Evolutionary conservation across 2,329 filamentous ascomycete genomes (phyloP).

Genomic region (Rugonectria rugulosa): DNA sequence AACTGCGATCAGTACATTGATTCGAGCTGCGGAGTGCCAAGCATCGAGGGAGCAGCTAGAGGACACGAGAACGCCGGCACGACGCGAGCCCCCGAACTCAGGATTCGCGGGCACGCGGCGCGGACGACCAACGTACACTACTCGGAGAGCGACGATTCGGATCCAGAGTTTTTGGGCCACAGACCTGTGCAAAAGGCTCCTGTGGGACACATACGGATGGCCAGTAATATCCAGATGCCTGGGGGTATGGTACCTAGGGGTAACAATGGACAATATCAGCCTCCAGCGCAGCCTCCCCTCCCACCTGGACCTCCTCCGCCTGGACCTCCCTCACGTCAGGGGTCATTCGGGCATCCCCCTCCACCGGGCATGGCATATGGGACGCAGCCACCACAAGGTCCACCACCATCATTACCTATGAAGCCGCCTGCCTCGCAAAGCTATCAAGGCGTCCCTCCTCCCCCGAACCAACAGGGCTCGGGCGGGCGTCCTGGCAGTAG

Average conservation of each 20-base stretch:
- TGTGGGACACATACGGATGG: conserved; percentile 48
- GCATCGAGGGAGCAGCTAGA: conserved; percentile 46
- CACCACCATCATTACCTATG: conserved; percentile 39
- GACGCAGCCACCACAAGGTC: conserved; percentile 23
- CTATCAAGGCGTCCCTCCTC: conserved; percentile 42
- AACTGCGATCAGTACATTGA: conserved; percentile 61
- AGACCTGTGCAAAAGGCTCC: conserved; percentile 41
- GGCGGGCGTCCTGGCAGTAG: conserved; percentile 25
- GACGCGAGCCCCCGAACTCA: conserved; percentile 40
- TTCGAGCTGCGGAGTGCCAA: conserved; percentile 47
- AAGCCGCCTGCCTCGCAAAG: conserved; percentile 40
- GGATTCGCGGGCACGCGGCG: conserved; percentile 44
- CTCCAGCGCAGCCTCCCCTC: conserved; percentile 45
- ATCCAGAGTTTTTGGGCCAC: conserved; percentile 52
- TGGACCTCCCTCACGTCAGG: conserved; percentile 34
- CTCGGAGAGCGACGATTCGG: conserved; percentile 57
- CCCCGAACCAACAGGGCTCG: conserved; percentile 28
- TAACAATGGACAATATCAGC: conserved; percentile 24
- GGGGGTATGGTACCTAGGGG: conserved; percentile 24
- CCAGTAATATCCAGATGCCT: conserved; percentile 51
- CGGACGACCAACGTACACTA: conserved; percentile 51
- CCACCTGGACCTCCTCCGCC: conserved; percentile 49
- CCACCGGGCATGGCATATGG: conserved; percentile 34
- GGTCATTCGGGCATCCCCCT: conserved; percentile 33
- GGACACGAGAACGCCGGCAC: conserved; percentile 33